Evolutionary conservation across 129 eudicot genomes (phyloP), one percentile per base, ranked within the genome.

Genomic region (Chrysanthemum seticuspe): DNA sequence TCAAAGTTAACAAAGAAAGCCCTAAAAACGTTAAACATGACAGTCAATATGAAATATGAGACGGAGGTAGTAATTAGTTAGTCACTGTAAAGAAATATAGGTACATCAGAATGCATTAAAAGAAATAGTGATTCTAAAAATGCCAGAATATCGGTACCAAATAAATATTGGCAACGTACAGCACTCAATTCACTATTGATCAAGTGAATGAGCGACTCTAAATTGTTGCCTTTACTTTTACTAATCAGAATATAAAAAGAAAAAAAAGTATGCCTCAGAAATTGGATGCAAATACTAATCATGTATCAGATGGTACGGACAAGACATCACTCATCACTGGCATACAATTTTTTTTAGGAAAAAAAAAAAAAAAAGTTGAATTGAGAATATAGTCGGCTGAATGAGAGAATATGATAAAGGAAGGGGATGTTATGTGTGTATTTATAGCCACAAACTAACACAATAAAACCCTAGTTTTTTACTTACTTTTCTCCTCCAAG

Each of bases 301-400:
- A 78, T 74, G 52, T 25, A 59, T 78, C 81, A 76, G 82, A 76
- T 68, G 78, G 78, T 76, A 65, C 77, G 79, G 75, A 79, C 85
- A 70, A 79, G 68, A 73, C 78, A 78, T 40, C 76, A 77, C 57
- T 10, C 87, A 83, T 83, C 83, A 77, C 60, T 2, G 78, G 76
- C 77, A 62, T 64, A 6, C 1, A 40, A 36, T 63, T 2, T 0
- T 1, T 13, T 9, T 11, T 0, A 10, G 13, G 3, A 2, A 53
- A 53, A 14, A 13, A 13, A 15, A 15, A 31, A 31, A 31, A 31
- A 4, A 31, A 4, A 4, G 3, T 29, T 31, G 36, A 31, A 4
- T 31, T 31, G 36, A 31, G 36, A 31, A 31, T 31, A 31, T 31
- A 0, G 36, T 4, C 36, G 36, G 36, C 36, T 4, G 36, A 31